phyloP scores from a whole-genome alignment of 1,139 yeast species.

The Candida sanyaensis region DNA sequence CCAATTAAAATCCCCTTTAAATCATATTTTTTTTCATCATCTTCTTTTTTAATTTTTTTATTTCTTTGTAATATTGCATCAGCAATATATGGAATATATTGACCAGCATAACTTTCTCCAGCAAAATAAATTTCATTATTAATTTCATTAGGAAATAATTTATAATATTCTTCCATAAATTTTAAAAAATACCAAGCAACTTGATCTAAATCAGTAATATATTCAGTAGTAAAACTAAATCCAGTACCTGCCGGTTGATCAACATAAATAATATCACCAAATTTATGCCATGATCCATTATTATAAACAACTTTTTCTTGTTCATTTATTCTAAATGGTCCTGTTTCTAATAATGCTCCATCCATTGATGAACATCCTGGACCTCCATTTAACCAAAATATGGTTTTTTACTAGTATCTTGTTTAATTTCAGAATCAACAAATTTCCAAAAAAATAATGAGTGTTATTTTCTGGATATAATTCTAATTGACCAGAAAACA shows the following conservation, averaged over 20 bases:
- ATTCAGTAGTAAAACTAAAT: constrained; percentile 62
- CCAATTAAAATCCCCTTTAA: constrained; percentile 80
- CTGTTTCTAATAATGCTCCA: constrained; percentile 92
- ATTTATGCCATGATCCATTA: constrained; percentile 83
- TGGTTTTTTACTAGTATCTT: constrained; percentile 33
- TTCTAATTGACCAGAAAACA: constrained; percentile 75
- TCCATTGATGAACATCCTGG: constrained; percentile 99
- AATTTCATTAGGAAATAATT: constrained; percentile 72
- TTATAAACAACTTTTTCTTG: constrained; percentile 53
- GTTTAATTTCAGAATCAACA: constrained; percentile 32
- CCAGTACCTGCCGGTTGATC: constrained; percentile 98
- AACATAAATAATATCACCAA: constrained; percentile 77
- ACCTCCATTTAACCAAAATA: constrained; percentile 94
- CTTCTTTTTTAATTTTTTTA: constrained; percentile 23
- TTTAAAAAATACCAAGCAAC: constrained; percentile 61
- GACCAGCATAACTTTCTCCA: constrained; percentile 98
- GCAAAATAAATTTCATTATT: constrained; percentile 72
- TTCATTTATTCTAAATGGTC: constrained; percentile 71
- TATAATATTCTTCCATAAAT: constrained; percentile 68
- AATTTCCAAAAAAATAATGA: constrained; percentile 84
- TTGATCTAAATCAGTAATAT: constrained; percentile 58
- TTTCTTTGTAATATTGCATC: constrained; percentile 56
- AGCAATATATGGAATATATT: constrained; percentile 89
- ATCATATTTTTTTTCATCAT: constrained; percentile 30
- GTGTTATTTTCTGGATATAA: constrained; percentile 56